Conservation (phyloP, 257 asterid genomes). For the Jaltomata sinuosa region DNA sequence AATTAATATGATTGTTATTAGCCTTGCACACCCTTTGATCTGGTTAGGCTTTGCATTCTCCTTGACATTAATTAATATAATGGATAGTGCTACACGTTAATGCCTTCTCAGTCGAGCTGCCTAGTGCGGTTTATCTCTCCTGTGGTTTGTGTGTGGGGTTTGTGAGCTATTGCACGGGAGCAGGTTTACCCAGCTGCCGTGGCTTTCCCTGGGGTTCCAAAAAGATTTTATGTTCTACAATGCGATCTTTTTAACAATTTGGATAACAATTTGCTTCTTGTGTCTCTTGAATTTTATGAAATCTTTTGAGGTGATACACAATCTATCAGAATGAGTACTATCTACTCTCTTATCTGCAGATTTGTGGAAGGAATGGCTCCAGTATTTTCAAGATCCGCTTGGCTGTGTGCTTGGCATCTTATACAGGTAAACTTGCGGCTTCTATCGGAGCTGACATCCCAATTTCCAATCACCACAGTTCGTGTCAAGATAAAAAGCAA, state of each 20-base stretch:
- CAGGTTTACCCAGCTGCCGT: too few species aligned
- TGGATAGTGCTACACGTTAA: too few species aligned
- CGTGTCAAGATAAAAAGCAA: background rate
- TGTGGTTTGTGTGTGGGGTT: too few species aligned
- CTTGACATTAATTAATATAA: background rate
- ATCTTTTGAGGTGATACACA: background rate
- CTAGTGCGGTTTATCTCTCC: too few species aligned
- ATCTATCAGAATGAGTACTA: background rate
- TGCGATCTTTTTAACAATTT: background rate
- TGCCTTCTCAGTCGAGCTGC: too few species aligned
- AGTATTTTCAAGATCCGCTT: conserved; percentile 87
- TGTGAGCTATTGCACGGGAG: too few species aligned
- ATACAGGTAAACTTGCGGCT: conserved; percentile 49
- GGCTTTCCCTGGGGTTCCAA: too few species aligned
- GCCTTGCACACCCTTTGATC: background rate
- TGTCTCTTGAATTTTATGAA: background rate
- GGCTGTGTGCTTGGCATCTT: conserved; percentile 98
- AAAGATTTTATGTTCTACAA: background rate
- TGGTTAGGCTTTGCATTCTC: background rate
- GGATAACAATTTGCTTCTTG: background rate
- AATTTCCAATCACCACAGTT: background rate
- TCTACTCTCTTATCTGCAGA: conserved; percentile 26
- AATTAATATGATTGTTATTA: background rate
- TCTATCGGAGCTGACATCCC: background rate
- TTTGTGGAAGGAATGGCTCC: conserved; percentile 99